A percentile compares a stretch with the other conserved stretches of the same genome.
Conservation (phyloP, 352 stramenopile genomes). For the Pythium dissotocum region DNA sequence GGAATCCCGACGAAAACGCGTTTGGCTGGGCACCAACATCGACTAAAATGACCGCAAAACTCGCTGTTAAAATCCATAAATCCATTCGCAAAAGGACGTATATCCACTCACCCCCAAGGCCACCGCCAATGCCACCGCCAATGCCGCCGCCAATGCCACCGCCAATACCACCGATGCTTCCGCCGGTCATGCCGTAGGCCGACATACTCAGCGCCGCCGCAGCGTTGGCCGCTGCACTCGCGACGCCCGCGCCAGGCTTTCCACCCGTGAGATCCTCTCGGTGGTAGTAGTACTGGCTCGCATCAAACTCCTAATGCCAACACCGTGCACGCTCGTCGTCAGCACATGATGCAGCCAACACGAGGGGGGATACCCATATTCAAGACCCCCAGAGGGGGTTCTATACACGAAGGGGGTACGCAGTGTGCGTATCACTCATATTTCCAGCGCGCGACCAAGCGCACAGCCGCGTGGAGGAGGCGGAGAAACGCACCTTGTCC, state of each 20-base stretch:
- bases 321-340: not conserved
- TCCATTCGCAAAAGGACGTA: not conserved
- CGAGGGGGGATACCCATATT: not conserved
- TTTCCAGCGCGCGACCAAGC: no score
- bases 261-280: constrained; percentile 70
- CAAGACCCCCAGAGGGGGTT: not conserved
- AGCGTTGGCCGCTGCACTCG: constrained; percentile 27
- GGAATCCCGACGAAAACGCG: constrained; percentile 46
- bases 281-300: constrained; percentile 88
- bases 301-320: constrained; percentile 70
- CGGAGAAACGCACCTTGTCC: constrained; percentile 58
- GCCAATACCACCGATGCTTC: constrained; percentile 34
- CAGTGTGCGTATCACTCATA: no score
- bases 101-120: not conserved
- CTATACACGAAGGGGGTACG: not conserved
- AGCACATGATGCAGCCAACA: not conserved
- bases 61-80: not conserved
- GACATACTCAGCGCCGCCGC: constrained; percentile 45
- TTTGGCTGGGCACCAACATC: constrained; percentile 11
- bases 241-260: constrained; percentile 26
- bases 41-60: not conserved
- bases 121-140: not conserved
- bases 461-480: no score
- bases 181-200: constrained; percentile 48
- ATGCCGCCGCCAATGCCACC: not conserved